Conservation (phyloP, 306 rosid genomes). For the Acacia melanoxylon region DNA sequence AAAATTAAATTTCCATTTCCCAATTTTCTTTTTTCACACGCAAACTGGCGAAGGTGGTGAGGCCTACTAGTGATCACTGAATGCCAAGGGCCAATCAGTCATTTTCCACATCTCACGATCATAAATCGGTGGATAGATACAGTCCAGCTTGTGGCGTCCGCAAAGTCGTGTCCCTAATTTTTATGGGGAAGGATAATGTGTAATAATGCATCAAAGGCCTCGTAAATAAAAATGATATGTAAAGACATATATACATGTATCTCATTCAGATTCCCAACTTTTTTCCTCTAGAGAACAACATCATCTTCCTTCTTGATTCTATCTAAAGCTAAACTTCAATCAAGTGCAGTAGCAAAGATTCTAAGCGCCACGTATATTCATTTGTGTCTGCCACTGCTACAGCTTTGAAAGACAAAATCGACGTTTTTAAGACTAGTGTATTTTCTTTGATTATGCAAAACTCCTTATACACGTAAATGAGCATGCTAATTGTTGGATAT, state of each 20-base stretch:
- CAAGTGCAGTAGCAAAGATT: background rate
- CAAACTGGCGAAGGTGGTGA: too few relatives aligned
- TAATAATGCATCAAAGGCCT: background rate
- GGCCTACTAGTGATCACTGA: background rate
- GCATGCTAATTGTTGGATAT: too few relatives aligned
- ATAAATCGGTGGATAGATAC: background rate
- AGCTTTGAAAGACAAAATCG: background rate
- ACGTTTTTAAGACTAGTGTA: background rate
- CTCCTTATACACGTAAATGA: background rate
- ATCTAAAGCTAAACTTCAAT: background rate
- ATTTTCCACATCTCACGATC: background rate
- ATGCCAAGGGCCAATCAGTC: background rate
- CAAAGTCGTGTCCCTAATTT: background rate
- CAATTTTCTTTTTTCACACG: too few relatives aligned
- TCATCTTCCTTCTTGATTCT: background rate
- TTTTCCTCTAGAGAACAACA: background rate
- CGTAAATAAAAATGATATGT: background rate
- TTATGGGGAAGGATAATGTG: background rate
- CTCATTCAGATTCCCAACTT: background rate
- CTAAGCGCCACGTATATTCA: background rate
- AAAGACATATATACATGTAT: background rate
- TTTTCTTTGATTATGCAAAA: background rate
- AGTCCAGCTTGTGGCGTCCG: background rate
- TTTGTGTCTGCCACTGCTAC: background rate
- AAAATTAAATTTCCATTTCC: too few relatives aligned